A percentile compares a stretch with the other conserved stretches of the same genome.
phyloP scores from a whole-genome alignment of 768 basidiomycete genomes.

The Hericium erinaceus region DNA sequence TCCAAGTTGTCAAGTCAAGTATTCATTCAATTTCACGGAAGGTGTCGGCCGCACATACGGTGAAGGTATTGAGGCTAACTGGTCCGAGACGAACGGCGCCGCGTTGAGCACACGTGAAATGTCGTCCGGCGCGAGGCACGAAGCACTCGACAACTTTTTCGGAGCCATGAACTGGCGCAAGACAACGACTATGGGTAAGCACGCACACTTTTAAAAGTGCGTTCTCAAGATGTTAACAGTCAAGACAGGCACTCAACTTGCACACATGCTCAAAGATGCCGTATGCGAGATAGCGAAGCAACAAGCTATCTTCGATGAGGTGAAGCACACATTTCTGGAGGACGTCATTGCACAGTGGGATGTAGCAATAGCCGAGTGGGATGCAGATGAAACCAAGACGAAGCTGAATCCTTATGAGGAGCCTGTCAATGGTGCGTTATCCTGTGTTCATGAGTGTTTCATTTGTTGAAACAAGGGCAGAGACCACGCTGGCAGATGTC shows the following conservation, averaged over 20 bases:
- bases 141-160: neutral
- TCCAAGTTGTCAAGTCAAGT: conserved; percentile 15
- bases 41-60: too few relatives aligned
- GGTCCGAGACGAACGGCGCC: too few relatives aligned
- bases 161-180: neutral
- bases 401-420: neutral
- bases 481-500: neutral
- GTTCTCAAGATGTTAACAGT: too few relatives aligned
- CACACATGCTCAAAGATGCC: neutral
- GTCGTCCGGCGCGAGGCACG: neutral
- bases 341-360: neutral
- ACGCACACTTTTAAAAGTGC: neutral
- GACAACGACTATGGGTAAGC: neutral
- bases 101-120: conserved; percentile 4
- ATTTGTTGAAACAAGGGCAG: neutral
- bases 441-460: too few relatives aligned
- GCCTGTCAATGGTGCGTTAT: neutral
- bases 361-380: neutral
- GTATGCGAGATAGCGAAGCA: neutral
- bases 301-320: neutral
- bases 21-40: too few relatives aligned
- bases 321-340: neutral
- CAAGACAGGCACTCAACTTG: neutral
- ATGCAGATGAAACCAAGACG: neutral
- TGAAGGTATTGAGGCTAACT: too few relatives aligned